phyloP scores from a whole-genome alignment of 208 protist genomes.

The Trypanosoma boissoni region DNA sequence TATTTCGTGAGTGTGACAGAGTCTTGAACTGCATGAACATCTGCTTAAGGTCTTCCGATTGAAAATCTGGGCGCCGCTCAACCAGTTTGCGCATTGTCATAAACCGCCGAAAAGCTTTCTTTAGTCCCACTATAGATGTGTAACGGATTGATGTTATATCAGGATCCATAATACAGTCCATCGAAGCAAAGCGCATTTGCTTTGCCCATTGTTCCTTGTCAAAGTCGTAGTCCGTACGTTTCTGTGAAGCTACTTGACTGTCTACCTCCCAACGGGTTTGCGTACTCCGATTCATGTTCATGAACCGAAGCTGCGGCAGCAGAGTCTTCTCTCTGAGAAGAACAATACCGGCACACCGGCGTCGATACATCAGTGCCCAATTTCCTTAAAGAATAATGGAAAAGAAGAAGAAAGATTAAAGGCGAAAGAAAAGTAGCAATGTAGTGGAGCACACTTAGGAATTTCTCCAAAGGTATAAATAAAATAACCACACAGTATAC shows the following conservation, averaged over 20 bases:
- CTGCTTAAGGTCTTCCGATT: constrained; percentile 55
- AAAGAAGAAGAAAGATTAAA: constrained; percentile 17
- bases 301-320: constrained; percentile 18
- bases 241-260: constrained; percentile 57
- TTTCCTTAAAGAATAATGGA: neutral
- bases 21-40: constrained; percentile 76
- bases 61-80: constrained; percentile 84
- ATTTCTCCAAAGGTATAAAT: too few relatives aligned
- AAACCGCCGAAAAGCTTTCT: constrained; percentile 74
- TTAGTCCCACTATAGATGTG: constrained; percentile 66
- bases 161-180: constrained; percentile 92
- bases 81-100: constrained; percentile 87
- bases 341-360: neutral
- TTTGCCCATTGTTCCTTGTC: constrained; percentile 92
- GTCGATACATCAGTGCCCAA: constrained; percentile 9
- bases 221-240: constrained; percentile 90
- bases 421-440: too few relatives aligned
- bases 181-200: constrained; percentile 89
- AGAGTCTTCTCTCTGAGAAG: neutral
- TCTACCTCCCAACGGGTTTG: constrained; percentile 84
- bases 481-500: too few relatives aligned
- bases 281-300: constrained; percentile 89
- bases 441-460: too few relatives aligned
- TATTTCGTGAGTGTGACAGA: constrained; percentile 57
- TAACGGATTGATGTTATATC: constrained; percentile 82